These are phyloP conservation scores for Tetramitus jugosus DNA, from an alignment of 208 protist genomes.

Conservation along the genomic window DNA sequence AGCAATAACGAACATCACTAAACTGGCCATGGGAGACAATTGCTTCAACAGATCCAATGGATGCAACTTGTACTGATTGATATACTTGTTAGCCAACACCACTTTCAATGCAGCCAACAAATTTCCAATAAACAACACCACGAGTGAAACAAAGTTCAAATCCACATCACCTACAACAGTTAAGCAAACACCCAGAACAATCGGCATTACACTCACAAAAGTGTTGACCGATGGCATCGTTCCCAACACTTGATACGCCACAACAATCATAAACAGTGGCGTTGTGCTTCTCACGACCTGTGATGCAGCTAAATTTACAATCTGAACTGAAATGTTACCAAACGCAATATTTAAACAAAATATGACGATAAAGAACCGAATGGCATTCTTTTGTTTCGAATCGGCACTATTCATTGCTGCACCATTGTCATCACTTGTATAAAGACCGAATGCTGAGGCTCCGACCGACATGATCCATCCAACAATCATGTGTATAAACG, in stretches of 20 bases:
- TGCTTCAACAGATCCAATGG: neutral
- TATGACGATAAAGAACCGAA: neutral
- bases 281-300: neutral
- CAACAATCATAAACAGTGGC: constrained; percentile 7
- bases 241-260: neutral
- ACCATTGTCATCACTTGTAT: neutral
- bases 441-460: neutral
- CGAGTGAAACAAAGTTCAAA: neutral
- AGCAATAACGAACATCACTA: neutral
- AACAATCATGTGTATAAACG: neutral
- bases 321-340: neutral
- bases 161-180: neutral
- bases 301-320: neutral
- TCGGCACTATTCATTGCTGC: neutral
- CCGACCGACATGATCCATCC: neutral
- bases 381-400: neutral
- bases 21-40: neutral
- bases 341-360: constrained; percentile 11
- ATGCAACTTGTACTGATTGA: constrained; percentile 12
- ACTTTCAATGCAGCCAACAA: neutral
- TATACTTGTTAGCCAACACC: neutral
- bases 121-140: neutral
- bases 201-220: neutral
- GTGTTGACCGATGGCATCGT: neutral
- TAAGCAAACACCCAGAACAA: constrained; percentile 1